Conservation (phyloP, 2,329 filamentous ascomycete species). For the Arachnomyces sp. region DNA sequence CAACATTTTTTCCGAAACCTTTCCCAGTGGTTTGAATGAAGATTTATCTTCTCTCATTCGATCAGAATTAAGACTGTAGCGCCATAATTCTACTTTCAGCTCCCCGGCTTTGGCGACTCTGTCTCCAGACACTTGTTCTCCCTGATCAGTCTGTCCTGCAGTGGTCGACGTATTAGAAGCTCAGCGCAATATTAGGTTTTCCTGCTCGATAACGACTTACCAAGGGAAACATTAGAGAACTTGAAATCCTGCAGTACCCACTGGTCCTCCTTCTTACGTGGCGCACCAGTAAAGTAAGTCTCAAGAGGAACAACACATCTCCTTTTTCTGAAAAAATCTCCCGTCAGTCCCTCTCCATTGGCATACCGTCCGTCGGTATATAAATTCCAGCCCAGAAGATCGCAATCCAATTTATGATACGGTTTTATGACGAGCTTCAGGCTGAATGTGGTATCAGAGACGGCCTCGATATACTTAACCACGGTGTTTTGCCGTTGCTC, state of each 20-base stretch:
- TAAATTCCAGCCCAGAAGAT: conserved; percentile 9
- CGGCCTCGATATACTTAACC: conserved; percentile 26
- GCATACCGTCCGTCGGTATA: conserved; percentile 16
- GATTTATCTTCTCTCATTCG: too few species aligned
- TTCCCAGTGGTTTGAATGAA: neutral
- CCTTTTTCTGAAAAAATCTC: neutral
- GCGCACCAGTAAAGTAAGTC: neutral
- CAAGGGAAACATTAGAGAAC: conserved; percentile 6
- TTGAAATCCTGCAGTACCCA: conserved; percentile 14
- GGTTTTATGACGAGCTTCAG: conserved; percentile 10
- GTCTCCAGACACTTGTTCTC: too few species aligned
- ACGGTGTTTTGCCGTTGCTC: conserved; percentile 7
- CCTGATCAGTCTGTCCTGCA: too few species aligned
- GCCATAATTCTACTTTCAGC: too few species aligned
- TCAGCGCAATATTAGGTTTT: neutral
- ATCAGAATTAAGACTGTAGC: too few species aligned
- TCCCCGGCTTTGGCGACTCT: too few species aligned
- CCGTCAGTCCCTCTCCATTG: neutral
- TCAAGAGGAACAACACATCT: neutral
- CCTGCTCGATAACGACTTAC: conserved; percentile 7
- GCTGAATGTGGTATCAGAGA: conserved; percentile 19
- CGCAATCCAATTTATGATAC: conserved; percentile 4
- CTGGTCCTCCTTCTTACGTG: neutral
- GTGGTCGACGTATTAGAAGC: too few species aligned
- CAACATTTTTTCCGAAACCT: conserved; percentile 17